A percentile compares a stretch with the other conserved stretches of the same genome.
Evolutionary conservation across 768 basidiomycete species (phyloP).

Genomic region (Agrocybe pediades): DNA sequence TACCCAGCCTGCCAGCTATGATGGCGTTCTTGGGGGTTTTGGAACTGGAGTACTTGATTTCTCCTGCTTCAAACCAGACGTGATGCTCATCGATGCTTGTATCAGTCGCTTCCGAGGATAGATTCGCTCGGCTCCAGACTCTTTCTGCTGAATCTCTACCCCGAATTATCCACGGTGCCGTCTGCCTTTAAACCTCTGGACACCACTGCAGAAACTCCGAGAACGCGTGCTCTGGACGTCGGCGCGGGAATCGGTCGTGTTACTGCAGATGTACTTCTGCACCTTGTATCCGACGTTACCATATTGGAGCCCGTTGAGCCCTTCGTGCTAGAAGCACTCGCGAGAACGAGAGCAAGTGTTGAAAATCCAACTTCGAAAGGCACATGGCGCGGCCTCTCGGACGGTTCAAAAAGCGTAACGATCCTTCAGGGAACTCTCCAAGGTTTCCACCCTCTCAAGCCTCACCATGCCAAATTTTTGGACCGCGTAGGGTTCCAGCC

Average conservation of each 20-base stretch:
- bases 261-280: conserved; percentile 85
- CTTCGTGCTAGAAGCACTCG: conserved; percentile 76
- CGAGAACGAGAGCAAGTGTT: conserved; percentile 35
- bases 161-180: conserved; percentile 75
- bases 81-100: conserved; percentile 14
- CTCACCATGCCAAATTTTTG: conserved; percentile 47
- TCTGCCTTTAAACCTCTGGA: conserved; percentile 65
- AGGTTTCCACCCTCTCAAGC: conserved; percentile 68
- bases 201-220: conserved; percentile 15
- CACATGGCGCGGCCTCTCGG: conserved; percentile 70
- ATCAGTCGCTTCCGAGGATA: conserved; percentile 82
- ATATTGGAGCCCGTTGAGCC: conserved; percentile 85
- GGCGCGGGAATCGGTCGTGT: conserved; percentile 95
- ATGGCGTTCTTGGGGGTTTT: conserved; percentile 79
- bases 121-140: conserved; percentile 90
- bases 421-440: conserved; percentile 84
- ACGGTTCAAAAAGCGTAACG: conserved; percentile 68
- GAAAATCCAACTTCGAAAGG: conserved; percentile 22
- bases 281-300: conserved; percentile 84
- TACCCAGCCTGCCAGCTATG: conserved; percentile 74
- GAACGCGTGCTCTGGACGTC: conserved; percentile 83
- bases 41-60: conserved; percentile 55
- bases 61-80: conserved; percentile 10
- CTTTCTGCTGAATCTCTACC: conserved; percentile 80
- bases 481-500: conserved; percentile 71